A percentile compares a stretch with the other conserved stretches of the same genome.
Evolutionary conservation across 805 yeast species (phyloP).

Genomic region (Starmerella gropengiesseri): DNA sequence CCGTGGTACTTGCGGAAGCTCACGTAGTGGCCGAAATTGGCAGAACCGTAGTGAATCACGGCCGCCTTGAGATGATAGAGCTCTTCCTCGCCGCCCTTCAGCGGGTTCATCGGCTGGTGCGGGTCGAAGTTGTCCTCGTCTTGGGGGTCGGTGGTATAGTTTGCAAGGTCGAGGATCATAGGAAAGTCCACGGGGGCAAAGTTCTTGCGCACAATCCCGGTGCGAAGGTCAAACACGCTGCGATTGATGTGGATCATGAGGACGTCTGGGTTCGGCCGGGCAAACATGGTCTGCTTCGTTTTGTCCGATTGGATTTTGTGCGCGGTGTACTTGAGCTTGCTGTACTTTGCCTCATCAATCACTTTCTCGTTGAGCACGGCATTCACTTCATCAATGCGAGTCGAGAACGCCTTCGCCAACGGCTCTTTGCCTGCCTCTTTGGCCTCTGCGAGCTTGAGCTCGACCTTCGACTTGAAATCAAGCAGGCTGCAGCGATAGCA

Average conservation of each 20-base stretch:
- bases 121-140: slow-evolving; percentile 70
- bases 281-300: slow-evolving; percentile 68
- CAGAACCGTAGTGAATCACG: slow-evolving; percentile 88
- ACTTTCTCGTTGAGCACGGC: slow-evolving; percentile 51
- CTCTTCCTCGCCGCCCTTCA: slow-evolving; percentile 5
- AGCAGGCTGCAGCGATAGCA: slow-evolving; percentile 82
- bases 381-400: slow-evolving; percentile 41
- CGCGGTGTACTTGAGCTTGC: slow-evolving; percentile 59
- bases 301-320: slow-evolving; percentile 67
- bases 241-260: slow-evolving; percentile 82
- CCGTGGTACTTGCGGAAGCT: slow-evolving; percentile 74
- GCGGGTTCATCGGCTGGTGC: slow-evolving; percentile 51
- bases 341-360: slow-evolving; percentile 71
- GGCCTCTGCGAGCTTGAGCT: slow-evolving; percentile 11
- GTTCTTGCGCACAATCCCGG: slow-evolving; percentile 75
- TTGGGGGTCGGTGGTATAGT: slow-evolving; percentile 54
- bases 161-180: slow-evolving; percentile 50
- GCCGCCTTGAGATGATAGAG: slow-evolving; percentile 68
- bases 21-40: slow-evolving; percentile 94
- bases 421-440: neutral
- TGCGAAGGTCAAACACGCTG: slow-evolving; percentile 80
- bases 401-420: slow-evolving; percentile 28
- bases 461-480: slow-evolving; percentile 27
- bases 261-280: slow-evolving; percentile 57
- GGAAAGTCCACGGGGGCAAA: slow-evolving; percentile 76